phyloP scores from a whole-genome alignment of 179 eudicot species.

The Pouteria campechiana region DNA sequence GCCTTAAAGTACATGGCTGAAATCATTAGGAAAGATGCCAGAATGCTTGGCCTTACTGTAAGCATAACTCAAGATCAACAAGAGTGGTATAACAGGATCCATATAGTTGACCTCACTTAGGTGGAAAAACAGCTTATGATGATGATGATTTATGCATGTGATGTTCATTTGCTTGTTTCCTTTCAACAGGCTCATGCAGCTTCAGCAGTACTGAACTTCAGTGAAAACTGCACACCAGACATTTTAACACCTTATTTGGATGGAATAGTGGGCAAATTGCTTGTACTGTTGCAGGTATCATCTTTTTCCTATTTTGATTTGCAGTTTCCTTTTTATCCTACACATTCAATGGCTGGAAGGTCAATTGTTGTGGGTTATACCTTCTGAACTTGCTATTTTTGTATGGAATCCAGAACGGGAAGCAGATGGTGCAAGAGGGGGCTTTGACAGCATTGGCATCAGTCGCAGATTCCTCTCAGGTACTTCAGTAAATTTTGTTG shows the following conservation, averaged over 20 bases:
- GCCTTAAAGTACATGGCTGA: too few species aligned
- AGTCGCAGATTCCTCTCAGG: slow-evolving; percentile 99
- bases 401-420: slow-evolving; percentile 55
- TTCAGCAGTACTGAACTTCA: slow-evolving; percentile 93
- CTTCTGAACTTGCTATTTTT: background rate
- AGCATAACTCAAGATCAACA: too few species aligned
- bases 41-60: too few species aligned
- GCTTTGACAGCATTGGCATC: slow-evolving; percentile 98
- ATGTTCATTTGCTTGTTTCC: background rate
- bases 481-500: slow-evolving; percentile 5
- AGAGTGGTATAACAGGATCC: too few species aligned
- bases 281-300: slow-evolving; percentile 79
- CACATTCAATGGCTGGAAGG: too few species aligned
- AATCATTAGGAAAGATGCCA: too few species aligned
- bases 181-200: slow-evolving; percentile 87
- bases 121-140: too few species aligned
- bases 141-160: too few species aligned
- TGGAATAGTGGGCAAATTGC: slow-evolving; percentile 86
- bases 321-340: too few species aligned
- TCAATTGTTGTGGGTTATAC: too few species aligned
- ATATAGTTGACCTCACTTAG: too few species aligned
- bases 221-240: slow-evolving; percentile 97
- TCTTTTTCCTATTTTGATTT: background rate
- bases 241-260: slow-evolving; percentile 88
- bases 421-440: slow-evolving; percentile 99